Percentiles rank a stretch among this genome's conserved stretches.
These are phyloP conservation scores for Epichloe typhina DNA, from an alignment of 2,329 filamentous ascomycete species.

Conservation along the genomic window DNA sequence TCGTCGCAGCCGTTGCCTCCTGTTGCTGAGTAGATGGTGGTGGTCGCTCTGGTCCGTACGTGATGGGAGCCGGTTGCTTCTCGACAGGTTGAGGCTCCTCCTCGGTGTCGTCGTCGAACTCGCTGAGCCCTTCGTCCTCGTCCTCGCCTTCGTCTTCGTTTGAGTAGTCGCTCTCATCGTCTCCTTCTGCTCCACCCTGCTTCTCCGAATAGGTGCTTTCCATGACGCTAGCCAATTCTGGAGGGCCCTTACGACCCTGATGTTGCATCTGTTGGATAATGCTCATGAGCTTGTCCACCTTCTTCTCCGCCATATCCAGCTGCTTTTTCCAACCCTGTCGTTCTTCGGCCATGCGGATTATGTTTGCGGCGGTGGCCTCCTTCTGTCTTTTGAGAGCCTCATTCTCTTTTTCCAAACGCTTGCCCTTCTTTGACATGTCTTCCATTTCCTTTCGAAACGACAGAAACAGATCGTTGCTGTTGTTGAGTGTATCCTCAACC, in stretches of 20 bases:
- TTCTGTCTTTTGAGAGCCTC: conserved; percentile 83
- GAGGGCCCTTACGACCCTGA: conserved; percentile 66
- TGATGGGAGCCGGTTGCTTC: conserved; percentile 21
- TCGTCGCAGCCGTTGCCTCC: conserved; percentile 11
- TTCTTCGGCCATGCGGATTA: conserved; percentile 94
- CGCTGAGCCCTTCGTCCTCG: conserved; percentile 44
- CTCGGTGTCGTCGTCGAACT: conserved; percentile 49
- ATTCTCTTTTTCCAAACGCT: conserved; percentile 93
- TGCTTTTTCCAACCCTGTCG: conserved; percentile 73
- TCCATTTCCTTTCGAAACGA: conserved; percentile 99
- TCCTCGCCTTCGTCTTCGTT: conserved; percentile 44
- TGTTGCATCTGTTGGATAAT: conserved; percentile 95
- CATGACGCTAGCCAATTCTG: conserved; percentile 47
- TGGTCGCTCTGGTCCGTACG: conserved; percentile 36
- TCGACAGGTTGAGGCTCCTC: conserved; percentile 30
- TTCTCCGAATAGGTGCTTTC: conserved; percentile 46
- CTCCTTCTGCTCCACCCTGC: conserved; percentile 34
- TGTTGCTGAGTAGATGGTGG: conserved; percentile 21
- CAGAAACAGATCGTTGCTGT: conserved; percentile 92
- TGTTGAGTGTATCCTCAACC: conserved; percentile 98
- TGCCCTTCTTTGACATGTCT: conserved; percentile 98
- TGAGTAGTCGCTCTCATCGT: conserved; percentile 48
- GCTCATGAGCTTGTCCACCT: conserved; percentile 83
- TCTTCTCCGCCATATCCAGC: conserved; percentile 39
- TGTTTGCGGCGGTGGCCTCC: conserved; percentile 85